Conservation (phyloP, 768 basidiomycete genomes). For the Pisolithus microcarpus region DNA sequence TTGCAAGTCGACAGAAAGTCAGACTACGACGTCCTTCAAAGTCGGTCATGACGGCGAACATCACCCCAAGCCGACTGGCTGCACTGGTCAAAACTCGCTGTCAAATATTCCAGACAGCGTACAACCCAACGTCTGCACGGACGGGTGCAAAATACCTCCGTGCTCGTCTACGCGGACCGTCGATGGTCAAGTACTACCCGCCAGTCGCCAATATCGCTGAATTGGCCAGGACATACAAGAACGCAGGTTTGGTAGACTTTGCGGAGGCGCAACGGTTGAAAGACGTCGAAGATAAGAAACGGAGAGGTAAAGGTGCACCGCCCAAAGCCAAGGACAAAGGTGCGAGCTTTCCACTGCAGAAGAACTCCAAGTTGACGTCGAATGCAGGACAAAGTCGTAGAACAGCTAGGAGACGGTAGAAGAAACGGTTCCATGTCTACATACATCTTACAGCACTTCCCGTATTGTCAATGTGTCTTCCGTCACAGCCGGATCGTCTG, state of each 20-base stretch:
- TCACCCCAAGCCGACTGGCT: conserved; percentile 47
- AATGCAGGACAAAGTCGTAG: conserved; percentile 47
- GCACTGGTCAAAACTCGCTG: conserved; percentile 60
- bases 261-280: conserved; percentile 57
- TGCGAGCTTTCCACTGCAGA: not conserved
- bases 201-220: no score
- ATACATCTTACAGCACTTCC: no score
- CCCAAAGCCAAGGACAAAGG: conserved; percentile 26
- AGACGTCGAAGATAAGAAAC: conserved; percentile 62
- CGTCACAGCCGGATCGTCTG: conserved; percentile 16
- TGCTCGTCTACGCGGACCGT: conserved; percentile 71
- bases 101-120: conserved; percentile 77
- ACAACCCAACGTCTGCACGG: conserved; percentile 74
- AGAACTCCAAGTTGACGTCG: not conserved
- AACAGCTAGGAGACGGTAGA: conserved; percentile 36
- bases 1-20: no score
- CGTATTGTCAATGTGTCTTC: conserved; percentile 13
- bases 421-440: not conserved
- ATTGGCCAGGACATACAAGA: conserved; percentile 8
- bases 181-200: conserved; percentile 39
- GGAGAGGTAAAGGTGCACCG: conserved; percentile 52
- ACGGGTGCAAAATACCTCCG: conserved; percentile 92
- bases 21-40: no score
- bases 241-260: conserved; percentile 54
- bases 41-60: conserved; percentile 22